Conservation (phyloP, 2,329 filamentous ascomycete genomes). For the Talaromyces sp. region DNA sequence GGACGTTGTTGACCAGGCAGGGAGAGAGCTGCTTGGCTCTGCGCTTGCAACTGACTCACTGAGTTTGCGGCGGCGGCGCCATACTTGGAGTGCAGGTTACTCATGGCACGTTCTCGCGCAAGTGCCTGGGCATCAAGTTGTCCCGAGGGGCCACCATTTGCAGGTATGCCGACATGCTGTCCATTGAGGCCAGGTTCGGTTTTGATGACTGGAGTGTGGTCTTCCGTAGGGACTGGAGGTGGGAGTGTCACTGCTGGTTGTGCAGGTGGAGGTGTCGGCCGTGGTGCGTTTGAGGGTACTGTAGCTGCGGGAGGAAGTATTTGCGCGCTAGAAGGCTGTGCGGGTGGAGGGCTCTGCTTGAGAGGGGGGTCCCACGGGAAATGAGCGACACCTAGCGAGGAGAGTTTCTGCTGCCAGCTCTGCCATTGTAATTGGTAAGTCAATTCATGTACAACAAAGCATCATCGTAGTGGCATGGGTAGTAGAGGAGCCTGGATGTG, state of each 20-base stretch:
- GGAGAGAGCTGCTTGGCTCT: constrained; percentile 35
- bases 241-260: constrained; percentile 32
- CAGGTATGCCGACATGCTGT: constrained; percentile 30
- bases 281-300: constrained; percentile 45
- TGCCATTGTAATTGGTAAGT: constrained; percentile 37
- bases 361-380: constrained; percentile 96
- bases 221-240: constrained; percentile 22
- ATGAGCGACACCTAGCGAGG: constrained; percentile 74
- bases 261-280: constrained; percentile 30
- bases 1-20: constrained; percentile 35
- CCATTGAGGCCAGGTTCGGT: constrained; percentile 48
- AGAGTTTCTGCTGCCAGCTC: constrained; percentile 93
- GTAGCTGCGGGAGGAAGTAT: constrained; percentile 39
- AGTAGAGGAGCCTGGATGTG: no score
- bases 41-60: constrained; percentile 44
- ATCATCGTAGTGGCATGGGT: not conserved
- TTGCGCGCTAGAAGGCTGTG: constrained; percentile 36
- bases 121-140: constrained; percentile 41
- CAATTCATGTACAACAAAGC: not conserved
- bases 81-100: constrained; percentile 49
- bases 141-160: constrained; percentile 33
- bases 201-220: constrained; percentile 47
- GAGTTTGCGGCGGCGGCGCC: constrained; percentile 43
- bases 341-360: constrained; percentile 53
- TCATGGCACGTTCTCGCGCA: constrained; percentile 55